phyloP scores from a whole-genome alignment of 2,329 filamentous ascomycete genomes.

The Cercospora nicotianae region DNA sequence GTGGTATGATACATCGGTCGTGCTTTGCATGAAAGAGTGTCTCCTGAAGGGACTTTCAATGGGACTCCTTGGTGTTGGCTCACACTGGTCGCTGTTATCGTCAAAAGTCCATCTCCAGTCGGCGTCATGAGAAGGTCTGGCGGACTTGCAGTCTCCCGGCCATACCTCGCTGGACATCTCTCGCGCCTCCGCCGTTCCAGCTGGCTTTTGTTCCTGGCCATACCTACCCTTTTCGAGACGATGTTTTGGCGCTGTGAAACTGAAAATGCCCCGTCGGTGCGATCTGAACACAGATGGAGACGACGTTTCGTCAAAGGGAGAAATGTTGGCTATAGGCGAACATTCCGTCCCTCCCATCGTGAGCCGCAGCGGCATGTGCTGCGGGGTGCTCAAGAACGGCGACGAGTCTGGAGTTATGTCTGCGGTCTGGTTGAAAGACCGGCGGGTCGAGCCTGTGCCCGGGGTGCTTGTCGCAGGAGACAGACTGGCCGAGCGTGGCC shows the following conservation, averaged over 20 bases:
- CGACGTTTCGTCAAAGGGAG: constrained; percentile 22
- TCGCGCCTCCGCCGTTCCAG: neutral
- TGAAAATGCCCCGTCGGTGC: constrained; percentile 17
- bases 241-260: constrained; percentile 43
- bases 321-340: constrained; percentile 24
- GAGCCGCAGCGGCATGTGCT: constrained; percentile 39
- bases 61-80: constrained; percentile 13
- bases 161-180: neutral
- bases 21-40: constrained; percentile 25
- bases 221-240: constrained; percentile 54
- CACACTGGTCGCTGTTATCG: neutral
- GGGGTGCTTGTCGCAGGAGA: constrained; percentile 39
- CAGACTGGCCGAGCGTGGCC: constrained; percentile 46
- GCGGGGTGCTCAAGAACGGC: constrained; percentile 46
- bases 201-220: constrained; percentile 27
- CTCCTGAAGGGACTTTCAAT: constrained; percentile 33
- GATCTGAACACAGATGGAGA: constrained; percentile 17
- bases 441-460: constrained; percentile 30
- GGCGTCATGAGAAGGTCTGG: neutral
- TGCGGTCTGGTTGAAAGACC: constrained; percentile 40
- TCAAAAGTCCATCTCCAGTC: neutral
- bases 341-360: constrained; percentile 26
- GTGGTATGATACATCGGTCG: constrained; percentile 14
- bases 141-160: neutral
- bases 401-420: constrained; percentile 41